Evolutionary conservation across 2,329 filamentous ascomycete species (phyloP).

Genomic region (Apiospora phragmitis): DNA sequence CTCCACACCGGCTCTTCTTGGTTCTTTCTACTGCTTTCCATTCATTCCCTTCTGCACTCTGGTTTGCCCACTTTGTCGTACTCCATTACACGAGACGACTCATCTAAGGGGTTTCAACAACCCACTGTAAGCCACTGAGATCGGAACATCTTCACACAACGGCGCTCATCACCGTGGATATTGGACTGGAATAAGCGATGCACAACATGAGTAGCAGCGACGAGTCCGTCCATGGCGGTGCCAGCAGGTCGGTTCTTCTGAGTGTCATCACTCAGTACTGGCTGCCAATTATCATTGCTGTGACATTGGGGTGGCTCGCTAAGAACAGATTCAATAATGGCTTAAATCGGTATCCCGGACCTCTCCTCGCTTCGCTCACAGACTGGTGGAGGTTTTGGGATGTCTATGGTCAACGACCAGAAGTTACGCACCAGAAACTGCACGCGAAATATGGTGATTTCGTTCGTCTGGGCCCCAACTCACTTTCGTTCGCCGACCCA

Average conservation of each 20-base stretch:
- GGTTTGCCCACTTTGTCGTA: neutral
- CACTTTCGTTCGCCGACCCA: constrained; percentile 72
- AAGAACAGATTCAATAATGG: constrained; percentile 55
- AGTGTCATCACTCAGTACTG: constrained; percentile 42
- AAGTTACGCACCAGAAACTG: constrained; percentile 66
- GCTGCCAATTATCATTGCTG: constrained; percentile 36
- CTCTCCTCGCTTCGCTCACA: constrained; percentile 65
- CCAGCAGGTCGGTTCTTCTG: constrained; percentile 30
- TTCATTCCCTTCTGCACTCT: neutral
- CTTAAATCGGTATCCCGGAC: constrained; percentile 72
- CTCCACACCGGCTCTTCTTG: neutral
- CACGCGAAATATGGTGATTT: constrained; percentile 73
- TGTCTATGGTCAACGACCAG: constrained; percentile 63
- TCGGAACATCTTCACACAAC: neutral
- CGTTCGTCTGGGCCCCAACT: constrained; percentile 74
- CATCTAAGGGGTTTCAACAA: constrained; percentile 11
- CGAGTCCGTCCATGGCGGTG: neutral
- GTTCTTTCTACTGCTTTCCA: neutral
- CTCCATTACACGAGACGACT: neutral
- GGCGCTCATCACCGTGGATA: neutral
- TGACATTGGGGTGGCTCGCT: constrained; percentile 42
- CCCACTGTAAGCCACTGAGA: neutral
- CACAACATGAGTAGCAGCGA: neutral
- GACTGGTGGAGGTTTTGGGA: constrained; percentile 77
- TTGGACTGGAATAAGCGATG: neutral